Base-by-base conservation (phyloP, 139 green algal species). In the Tetradesmus obliquus region DNA sequence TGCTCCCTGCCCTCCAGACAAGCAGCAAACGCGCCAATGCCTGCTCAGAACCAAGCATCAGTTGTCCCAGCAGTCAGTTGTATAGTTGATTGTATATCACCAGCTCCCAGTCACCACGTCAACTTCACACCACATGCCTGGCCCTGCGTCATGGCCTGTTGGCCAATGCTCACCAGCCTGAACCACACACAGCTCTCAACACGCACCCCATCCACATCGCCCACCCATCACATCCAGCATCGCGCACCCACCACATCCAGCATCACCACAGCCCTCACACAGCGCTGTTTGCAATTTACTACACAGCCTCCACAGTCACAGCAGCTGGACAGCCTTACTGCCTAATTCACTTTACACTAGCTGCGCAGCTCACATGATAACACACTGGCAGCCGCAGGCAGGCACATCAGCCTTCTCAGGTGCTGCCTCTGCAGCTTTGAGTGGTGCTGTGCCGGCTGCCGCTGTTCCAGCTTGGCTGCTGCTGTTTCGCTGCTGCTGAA, bases 341-440 rank as follows among this genome's bases (percentile, higher is more conserved):
- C 32, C 0, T 45, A 1, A 45, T 0, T 45, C 32, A 45, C 32
- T 45, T 45, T 45, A 45, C 32, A 45, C 32, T 9, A 66, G 57
- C 57, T 66, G 6, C 57, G 7, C 57, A 66, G 57, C 12, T 62
- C 10, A 85, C 80, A 85, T 85, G 12, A 85, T 60, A 6, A 85
- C 80, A n/a, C 80, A 85, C 5, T 45, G 20, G 82, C 82, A 87
- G 82, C 82, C 54, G 19, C 82, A 87, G 55, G 19, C 13, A 66
- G 82, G 82, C 82, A 55, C 20, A 54, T 87, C 82, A 69, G 53
- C 82, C 4, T 24, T 22, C 76, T 51, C 24, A 19, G 8, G 22
- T 55, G 76, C 76, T 20, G 76, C 24, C n/a, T 55, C 24, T 51
- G 15, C 24, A 55, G 76, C 76, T 1, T 17, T 82, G 54, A 0